A percentile compares a stretch with the other conserved stretches of the same genome.
phyloP scores from a whole-genome alignment of 1,284 basidiomycete species.

The Puccinia novopanici region DNA sequence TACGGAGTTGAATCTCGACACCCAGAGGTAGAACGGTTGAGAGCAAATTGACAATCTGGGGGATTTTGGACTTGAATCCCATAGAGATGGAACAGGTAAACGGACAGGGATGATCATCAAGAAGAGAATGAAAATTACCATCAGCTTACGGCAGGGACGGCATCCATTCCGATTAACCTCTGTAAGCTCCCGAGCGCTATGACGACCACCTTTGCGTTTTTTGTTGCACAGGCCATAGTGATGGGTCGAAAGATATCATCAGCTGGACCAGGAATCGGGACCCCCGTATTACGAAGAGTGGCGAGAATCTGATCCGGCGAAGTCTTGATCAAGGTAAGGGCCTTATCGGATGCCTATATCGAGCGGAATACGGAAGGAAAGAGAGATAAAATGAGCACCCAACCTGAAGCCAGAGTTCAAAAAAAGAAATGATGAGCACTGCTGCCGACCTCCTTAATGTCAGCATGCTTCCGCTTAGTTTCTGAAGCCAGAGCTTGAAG shows the following conservation, averaged over 20 bases:
- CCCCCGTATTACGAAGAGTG: conserved; percentile 52
- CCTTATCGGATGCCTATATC: conserved; percentile 57
- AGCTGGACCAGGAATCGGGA: conserved; percentile 59
- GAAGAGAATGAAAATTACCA: not conserved
- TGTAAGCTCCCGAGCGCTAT: conserved; percentile 89
- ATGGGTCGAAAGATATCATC: conserved; percentile 82
- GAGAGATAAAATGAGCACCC: conserved; percentile 55
- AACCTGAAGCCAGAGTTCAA: conserved; percentile 62
- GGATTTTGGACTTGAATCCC: conserved; percentile 69
- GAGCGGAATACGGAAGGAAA: not conserved
- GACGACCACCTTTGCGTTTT: conserved; percentile 87
- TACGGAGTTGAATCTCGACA: conserved; percentile 89
- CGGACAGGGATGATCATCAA: not conserved
- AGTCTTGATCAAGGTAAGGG: conserved; percentile 54
- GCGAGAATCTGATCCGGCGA: conserved; percentile 53
- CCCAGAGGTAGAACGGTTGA: conserved; percentile 83
- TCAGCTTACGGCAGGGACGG: conserved; percentile 67
- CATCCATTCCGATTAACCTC: conserved; percentile 80
- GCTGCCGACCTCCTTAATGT: conserved; percentile 71
- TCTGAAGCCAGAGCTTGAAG: conserved; percentile 75
- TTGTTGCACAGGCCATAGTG: conserved; percentile 89
- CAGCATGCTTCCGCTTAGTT: conserved; percentile 75
- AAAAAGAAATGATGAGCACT: not conserved
- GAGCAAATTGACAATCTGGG: conserved; percentile 77
- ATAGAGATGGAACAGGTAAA: not conserved